Conservation (phyloP, 495 filamentous ascomycete genomes). For the Coniosporium apollinis region DNA sequence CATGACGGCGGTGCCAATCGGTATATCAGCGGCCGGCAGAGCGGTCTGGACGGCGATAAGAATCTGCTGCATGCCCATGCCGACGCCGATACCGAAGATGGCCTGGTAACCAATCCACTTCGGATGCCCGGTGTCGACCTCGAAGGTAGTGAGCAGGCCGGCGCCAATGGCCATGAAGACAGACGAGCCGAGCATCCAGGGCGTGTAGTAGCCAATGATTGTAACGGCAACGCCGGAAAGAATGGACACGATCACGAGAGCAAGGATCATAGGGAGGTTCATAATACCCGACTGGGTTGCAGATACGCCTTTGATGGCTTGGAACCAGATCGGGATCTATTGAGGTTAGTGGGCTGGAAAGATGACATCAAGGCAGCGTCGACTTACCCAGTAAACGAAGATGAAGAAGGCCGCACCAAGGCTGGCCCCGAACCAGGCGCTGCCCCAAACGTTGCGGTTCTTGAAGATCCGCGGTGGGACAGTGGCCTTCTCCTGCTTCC, state of each 20-base stretch:
- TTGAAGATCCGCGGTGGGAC: conserved; percentile 56
- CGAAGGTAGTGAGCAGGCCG: conserved; percentile 51
- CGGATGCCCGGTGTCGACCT: conserved; percentile 31
- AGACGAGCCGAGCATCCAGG: conserved; percentile 47
- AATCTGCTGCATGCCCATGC: conserved; percentile 49
- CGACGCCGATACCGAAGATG: conserved; percentile 51
- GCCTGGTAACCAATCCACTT: conserved; percentile 71
- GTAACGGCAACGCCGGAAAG: conserved; percentile 44
- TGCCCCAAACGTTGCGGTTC: conserved; percentile 48
- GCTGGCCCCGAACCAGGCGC: conserved; percentile 35
- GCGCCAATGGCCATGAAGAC: conserved; percentile 47
- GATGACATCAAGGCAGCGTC: not conserved
- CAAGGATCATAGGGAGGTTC: conserved; percentile 57
- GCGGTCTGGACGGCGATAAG: conserved; percentile 56
- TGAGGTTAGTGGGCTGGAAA: conserved; percentile 1
- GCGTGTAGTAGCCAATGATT: conserved; percentile 55
- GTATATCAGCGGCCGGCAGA: conserved; percentile 41
- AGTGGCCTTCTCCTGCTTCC: conserved; percentile 56
- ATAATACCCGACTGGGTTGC: conserved; percentile 60
- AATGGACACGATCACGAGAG: conserved; percentile 43
- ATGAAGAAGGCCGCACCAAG: conserved; percentile 51
- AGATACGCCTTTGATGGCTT: conserved; percentile 54
- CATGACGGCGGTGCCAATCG: conserved; percentile 32
- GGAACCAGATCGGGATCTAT: conserved; percentile 80
- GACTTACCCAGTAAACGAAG: conserved; percentile 30